Evolutionary conservation across 2,329 filamentous ascomycete genomes (phyloP).

Genomic region (Purpureocillium lavendulum): DNA sequence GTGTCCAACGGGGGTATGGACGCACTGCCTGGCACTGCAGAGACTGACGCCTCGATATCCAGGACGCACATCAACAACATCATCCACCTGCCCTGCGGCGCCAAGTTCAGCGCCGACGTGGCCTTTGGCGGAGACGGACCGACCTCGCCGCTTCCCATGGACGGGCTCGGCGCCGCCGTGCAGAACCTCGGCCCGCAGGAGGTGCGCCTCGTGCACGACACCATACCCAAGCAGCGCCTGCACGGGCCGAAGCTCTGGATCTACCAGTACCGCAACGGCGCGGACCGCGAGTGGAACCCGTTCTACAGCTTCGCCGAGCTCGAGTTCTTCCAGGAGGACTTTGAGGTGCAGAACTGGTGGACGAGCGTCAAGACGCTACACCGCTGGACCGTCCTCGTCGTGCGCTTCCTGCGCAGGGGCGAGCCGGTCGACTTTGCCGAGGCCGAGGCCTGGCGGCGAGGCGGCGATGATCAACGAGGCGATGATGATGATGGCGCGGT

Average conservation of each 20-base stretch:
- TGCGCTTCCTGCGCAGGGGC: background rate
- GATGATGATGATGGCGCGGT: too few species aligned
- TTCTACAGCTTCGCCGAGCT: slow-evolving; percentile 59
- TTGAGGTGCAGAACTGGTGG: slow-evolving; percentile 9
- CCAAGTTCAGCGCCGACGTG: slow-evolving; percentile 49
- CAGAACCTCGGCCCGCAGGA: slow-evolving; percentile 46
- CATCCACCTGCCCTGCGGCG: slow-evolving; percentile 40
- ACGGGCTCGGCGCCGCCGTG: slow-evolving; percentile 27
- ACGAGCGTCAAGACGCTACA: too few species aligned
- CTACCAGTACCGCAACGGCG: slow-evolving; percentile 47
- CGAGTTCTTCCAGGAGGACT: slow-evolving; percentile 39
- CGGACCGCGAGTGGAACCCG: slow-evolving; percentile 41
- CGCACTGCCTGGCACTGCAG: too few species aligned
- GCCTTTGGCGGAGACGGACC: slow-evolving; percentile 59
- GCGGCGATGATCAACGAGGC: too few species aligned
- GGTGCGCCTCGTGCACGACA: slow-evolving; percentile 41
- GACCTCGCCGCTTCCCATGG: slow-evolving; percentile 46
- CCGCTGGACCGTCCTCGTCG: slow-evolving; percentile 4
- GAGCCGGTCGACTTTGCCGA: background rate
- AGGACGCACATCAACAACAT: slow-evolving; percentile 49
- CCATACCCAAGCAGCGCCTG: slow-evolving; percentile 33
- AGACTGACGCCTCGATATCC: slow-evolving; percentile 1
- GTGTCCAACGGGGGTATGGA: too few species aligned
- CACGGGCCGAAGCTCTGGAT: slow-evolving; percentile 47
- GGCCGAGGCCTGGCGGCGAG: too few species aligned